Base-by-base conservation (phyloP, 805 yeast species). In the Ogataea methylovora region DNA sequence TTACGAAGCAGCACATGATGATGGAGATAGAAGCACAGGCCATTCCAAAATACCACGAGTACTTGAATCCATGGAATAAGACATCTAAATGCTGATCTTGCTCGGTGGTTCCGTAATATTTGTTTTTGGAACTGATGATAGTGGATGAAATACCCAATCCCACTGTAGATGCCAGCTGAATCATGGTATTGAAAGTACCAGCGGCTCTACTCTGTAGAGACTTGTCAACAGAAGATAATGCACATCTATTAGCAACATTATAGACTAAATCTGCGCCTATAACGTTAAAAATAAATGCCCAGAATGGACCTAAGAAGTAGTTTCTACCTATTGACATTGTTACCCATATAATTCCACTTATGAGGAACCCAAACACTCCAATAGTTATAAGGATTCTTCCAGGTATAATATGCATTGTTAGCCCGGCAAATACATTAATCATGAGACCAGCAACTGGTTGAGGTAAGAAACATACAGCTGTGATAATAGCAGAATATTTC, bases 181-280 rank as follows among this genome's bases (percentile, higher is more conserved):
- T 41, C 24, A 61, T 49, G 1, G 73, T 69, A 40, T 66, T 69
- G 42, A 69, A 69, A 4, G 69, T 54, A 12, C 74, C 73, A 4
- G 70, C 70, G 4, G 73, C 75, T 11, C 69, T 46, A 30, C 69
- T 59, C 38, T 68, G 73, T 16, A 63, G 45, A 12, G 48, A 36
- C 24, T 46, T 45, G 18, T 60, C 54, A 11, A 70, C 71, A 1
- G 70, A 53, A 5, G 63, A 56, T 27, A 68, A 46, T 1, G 71
- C 53, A 24, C 63, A 60, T 46, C 69, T 49, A 36, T 65, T 69
- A 18, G 62, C 58, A 8, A 70, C 68, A 41, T 69, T 69, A 42
- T 63, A 70, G 12, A 63, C 48, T 5, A 71, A 43, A 46, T 71
- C 76, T 0, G 73, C 73, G 1, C 74, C 74, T 12, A 69, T 26